A percentile compares a stretch with the other conserved stretches of the same genome.
These are phyloP conservation scores for Geotrichum carabidarum DNA, from an alignment of 1,139 yeast species.

Conservation along the genomic window DNA sequence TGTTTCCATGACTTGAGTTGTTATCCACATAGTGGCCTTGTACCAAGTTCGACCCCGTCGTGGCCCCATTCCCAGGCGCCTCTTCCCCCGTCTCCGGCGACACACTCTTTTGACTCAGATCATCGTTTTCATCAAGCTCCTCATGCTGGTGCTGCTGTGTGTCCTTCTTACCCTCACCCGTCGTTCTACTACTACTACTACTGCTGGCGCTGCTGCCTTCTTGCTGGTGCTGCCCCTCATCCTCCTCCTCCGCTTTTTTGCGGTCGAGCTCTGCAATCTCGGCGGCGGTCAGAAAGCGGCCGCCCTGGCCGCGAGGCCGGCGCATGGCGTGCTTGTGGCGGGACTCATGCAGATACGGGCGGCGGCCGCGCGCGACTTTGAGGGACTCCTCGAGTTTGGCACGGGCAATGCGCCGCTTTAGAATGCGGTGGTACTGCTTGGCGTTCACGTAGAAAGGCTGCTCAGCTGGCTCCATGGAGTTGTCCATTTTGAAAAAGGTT, in stretches of 20 bases:
- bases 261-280: slow-evolving; percentile 85
- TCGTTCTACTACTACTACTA: neutral
- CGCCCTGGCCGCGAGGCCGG: slow-evolving; percentile 98
- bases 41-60: neutral
- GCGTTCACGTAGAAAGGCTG: slow-evolving; percentile 98
- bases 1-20: slow-evolving; percentile 1
- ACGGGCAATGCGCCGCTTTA: slow-evolving; percentile 87
- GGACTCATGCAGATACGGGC: slow-evolving; percentile 93
- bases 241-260: slow-evolving; percentile 39
- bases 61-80: too few relatives aligned
- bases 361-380: slow-evolving; percentile 82
- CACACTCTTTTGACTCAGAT: too few relatives aligned
- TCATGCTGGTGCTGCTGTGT: neutral
- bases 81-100: too few relatives aligned
- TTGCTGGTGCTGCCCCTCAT: slow-evolving; percentile 5
- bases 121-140: too few relatives aligned
- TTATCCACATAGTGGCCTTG: slow-evolving; percentile 1
- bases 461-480: slow-evolving; percentile 43
- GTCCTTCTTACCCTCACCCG: neutral
- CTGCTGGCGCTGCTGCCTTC: neutral
- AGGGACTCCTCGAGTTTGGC: slow-evolving; percentile 87
- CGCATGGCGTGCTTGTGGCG: slow-evolving; percentile 99
- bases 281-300: slow-evolving; percentile 91
- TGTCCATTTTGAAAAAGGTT: too few relatives aligned
- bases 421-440: slow-evolving; percentile 90